These are phyloP conservation scores for Phytopythium litorale DNA, from an alignment of 352 stramenopile species.

Conservation along the genomic window DNA sequence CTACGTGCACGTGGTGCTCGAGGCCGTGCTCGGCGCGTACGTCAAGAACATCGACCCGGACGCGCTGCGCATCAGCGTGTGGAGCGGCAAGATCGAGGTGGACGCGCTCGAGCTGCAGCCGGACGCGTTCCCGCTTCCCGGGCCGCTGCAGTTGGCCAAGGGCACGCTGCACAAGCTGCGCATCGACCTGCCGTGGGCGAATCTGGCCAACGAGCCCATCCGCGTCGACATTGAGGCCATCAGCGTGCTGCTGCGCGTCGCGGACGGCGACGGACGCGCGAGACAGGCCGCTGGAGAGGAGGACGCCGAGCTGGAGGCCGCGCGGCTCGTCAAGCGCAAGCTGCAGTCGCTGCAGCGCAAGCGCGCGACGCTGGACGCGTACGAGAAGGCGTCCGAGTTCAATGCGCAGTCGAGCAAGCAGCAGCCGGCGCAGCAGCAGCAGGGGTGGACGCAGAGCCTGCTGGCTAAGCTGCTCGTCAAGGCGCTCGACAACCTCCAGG, in stretches of 20 bases:
- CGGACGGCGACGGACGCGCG: slow-evolving; percentile 17
- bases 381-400: slow-evolving; percentile 70
- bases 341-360: slow-evolving; percentile 70
- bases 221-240: slow-evolving; percentile 75
- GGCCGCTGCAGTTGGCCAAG: slow-evolving; percentile 65
- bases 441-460: slow-evolving; percentile 69
- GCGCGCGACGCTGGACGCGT: slow-evolving; percentile 67
- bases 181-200: slow-evolving; percentile 75
- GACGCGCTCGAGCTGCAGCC: slow-evolving; percentile 76
- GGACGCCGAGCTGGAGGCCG: slow-evolving; percentile 12
- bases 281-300: not conserved
- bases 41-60: slow-evolving; percentile 88
- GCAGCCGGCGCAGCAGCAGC: slow-evolving; percentile 10
- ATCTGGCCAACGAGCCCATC: slow-evolving; percentile 69
- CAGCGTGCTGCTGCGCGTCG: slow-evolving; percentile 61
- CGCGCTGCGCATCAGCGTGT: slow-evolving; percentile 80
- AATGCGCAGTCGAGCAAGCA: slow-evolving; percentile 25
- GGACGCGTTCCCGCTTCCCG: slow-evolving; percentile 63
- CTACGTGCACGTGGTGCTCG: slow-evolving; percentile 81
- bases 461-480: slow-evolving; percentile 79
- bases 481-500: slow-evolving; percentile 80
- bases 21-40: slow-evolving; percentile 78
- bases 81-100: slow-evolving; percentile 83
- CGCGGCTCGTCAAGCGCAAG: slow-evolving; percentile 23
- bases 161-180: slow-evolving; percentile 70